Base-by-base conservation (phyloP, 495 filamentous ascomycete genomes). In the Penicillium antarcticum region DNA sequence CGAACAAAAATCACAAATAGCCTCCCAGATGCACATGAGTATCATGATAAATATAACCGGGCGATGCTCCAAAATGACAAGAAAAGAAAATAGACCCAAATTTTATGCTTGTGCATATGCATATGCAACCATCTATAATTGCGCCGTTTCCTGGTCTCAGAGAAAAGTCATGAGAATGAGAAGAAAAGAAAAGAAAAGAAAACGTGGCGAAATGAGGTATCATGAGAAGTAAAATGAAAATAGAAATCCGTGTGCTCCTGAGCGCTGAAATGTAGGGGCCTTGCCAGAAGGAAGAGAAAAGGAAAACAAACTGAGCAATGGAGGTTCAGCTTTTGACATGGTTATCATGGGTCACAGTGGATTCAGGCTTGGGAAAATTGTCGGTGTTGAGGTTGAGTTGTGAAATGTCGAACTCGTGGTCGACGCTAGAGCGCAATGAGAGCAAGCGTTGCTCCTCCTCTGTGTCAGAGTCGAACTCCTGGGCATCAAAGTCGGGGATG, bases 11-110 rank as follows among this genome's bases (percentile, higher is more conserved):
- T 57, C 39, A 64, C 60, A 68, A 63, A 63, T 41, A 63, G 42
- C 71, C 69, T 68, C 71, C 67, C 66, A 67, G 66, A 74, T 74
- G 71, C 71, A 53, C 42, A 67, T 70, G 55, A 65, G 60, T 67
- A 62, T 67, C 52, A 62, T 62, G 60, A 53, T 63, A 53, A 29
- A 65, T 62, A 54, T 59, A 60, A 56, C 56, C 58, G 44, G 46
- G 65, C 46, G 59, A 71, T 69, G 66, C 63, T 61, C 60, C 67
- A 51, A 44, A 36, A 46, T 36, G 49, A 55, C 33, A 56, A 54
- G 19, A 53, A 53, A 48, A 44, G 31, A 42, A 55, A 45, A 49
- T 31, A 56, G 40, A 50, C 44, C 48, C 48, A 36, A 47, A 26
- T 33, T 52, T 42, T 38, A 56, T 49, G 52, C 52, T 45, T 56